phyloP scores from a whole-genome alignment of 2,329 filamentous ascomycete genomes.

The Penicillium sp. region DNA sequence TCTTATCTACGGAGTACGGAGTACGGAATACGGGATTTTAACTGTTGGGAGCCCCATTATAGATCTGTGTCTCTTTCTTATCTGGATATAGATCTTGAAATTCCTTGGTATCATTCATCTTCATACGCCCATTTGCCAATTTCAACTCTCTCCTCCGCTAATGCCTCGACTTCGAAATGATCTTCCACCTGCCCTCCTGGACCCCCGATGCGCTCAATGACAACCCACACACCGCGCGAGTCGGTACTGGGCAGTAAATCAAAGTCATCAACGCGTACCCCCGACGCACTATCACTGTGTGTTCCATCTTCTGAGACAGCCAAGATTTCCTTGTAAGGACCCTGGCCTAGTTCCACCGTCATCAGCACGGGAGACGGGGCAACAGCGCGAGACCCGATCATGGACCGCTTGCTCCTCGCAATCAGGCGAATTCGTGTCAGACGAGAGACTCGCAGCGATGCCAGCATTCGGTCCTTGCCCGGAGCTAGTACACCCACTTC shows the following conservation, averaged over 20 bases:
- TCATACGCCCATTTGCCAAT: constrained; percentile 44
- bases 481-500: constrained; percentile 50
- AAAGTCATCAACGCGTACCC: constrained; percentile 68
- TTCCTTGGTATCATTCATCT: constrained; percentile 24
- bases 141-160: constrained; percentile 43
- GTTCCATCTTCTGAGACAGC: constrained; percentile 68
- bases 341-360: constrained; percentile 68
- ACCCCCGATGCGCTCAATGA: constrained; percentile 74
- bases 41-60: background rate
- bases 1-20: constrained; percentile 2
- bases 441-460: constrained; percentile 49
- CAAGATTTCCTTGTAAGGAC: constrained; percentile 62
- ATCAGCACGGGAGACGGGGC: constrained; percentile 59
- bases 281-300: constrained; percentile 64
- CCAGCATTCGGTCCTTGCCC: constrained; percentile 52
- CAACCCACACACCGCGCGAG: constrained; percentile 66
- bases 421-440: constrained; percentile 62
- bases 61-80: background rate
- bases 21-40: background rate
- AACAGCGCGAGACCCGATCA: constrained; percentile 37
- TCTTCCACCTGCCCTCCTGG: constrained; percentile 50
- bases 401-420: constrained; percentile 46
- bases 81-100: background rate
- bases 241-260: constrained; percentile 66
- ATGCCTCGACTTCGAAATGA: constrained; percentile 43